Conservation (phyloP, 148 eudicot species). For the Rheum nobile region DNA sequence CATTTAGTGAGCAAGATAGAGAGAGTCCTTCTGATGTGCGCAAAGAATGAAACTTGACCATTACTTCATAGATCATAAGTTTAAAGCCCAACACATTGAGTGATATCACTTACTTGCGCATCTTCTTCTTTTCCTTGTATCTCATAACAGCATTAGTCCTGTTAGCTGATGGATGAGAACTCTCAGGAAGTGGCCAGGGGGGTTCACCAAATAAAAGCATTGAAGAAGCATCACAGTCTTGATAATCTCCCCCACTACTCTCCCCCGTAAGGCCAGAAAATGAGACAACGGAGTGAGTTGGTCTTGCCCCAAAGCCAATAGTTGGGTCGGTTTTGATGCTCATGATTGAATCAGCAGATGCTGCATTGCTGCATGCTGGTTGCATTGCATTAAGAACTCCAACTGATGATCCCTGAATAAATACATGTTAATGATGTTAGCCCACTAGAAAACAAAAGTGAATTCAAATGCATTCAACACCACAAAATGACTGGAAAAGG, state of each 20-base stretch:
- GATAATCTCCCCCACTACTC: slow-evolving; percentile 67
- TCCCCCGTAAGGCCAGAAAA: slow-evolving; percentile 72
- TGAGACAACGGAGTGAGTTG: slow-evolving; percentile 52
- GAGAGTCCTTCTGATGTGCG: background rate
- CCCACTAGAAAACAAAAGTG: background rate
- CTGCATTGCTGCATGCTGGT: slow-evolving; percentile 51
- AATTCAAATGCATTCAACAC: background rate
- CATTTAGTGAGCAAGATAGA: background rate
- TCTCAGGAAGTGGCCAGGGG: slow-evolving; percentile 60
- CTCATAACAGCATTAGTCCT: slow-evolving; percentile 83
- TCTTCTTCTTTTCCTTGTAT: slow-evolving; percentile 90
- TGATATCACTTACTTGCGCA: slow-evolving; percentile 56
- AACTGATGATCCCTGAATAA: slow-evolving; percentile 25
- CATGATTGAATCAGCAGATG: slow-evolving; percentile 38
- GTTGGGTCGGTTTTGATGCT: slow-evolving; percentile 56
- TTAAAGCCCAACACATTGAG: background rate
- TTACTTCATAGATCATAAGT: background rate
- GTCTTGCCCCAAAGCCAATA: slow-evolving; percentile 34
- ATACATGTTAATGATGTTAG: slow-evolving; percentile 1
- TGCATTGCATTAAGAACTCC: slow-evolving; percentile 20
- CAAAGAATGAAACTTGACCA: background rate
- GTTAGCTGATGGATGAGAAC: slow-evolving; percentile 32
- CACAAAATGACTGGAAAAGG: background rate
- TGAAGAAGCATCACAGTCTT: slow-evolving; percentile 82
- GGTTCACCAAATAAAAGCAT: slow-evolving; percentile 74